phyloP scores from a whole-genome alignment of 306 rosid genomes.

The Gynostemma pentaphyllum region DNA sequence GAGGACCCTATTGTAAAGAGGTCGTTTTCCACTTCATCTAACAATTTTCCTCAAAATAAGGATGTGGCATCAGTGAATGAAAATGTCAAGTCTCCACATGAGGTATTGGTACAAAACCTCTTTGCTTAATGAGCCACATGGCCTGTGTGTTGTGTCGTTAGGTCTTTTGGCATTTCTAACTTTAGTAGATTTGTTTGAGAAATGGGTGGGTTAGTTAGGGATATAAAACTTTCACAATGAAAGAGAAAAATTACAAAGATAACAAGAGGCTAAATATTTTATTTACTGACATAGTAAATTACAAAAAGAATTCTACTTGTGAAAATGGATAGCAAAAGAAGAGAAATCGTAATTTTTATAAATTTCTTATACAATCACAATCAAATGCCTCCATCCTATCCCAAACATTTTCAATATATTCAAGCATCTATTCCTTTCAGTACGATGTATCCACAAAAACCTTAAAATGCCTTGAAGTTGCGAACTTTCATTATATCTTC shows the following conservation, averaged over 20 bases:
- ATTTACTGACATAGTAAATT: neutral
- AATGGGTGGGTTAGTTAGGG: neutral
- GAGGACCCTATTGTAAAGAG: slow-evolving; percentile 85
- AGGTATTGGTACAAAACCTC: slow-evolving; percentile 33
- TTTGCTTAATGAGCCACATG: neutral
- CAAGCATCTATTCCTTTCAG: neutral
- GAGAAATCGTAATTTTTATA: neutral
- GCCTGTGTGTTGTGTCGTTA: no score
- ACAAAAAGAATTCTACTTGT: neutral
- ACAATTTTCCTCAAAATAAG: slow-evolving; percentile 44
- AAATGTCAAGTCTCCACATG: slow-evolving; percentile 31
- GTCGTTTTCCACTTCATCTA: slow-evolving; percentile 39
- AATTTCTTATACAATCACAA: neutral
- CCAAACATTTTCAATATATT: neutral
- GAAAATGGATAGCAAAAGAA: neutral
- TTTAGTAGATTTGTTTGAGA: neutral
- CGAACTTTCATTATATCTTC: neutral
- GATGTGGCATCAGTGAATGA: slow-evolving; percentile 28
- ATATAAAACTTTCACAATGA: neutral
- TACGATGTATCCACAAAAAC: neutral
- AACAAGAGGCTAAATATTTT: neutral
- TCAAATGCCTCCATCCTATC: neutral
- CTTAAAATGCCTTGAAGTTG: neutral
- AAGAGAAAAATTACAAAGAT: neutral
- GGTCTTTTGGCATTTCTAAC: neutral